Conservation (phyloP, 306 rosid genomes). For the Corylus avellana region DNA sequence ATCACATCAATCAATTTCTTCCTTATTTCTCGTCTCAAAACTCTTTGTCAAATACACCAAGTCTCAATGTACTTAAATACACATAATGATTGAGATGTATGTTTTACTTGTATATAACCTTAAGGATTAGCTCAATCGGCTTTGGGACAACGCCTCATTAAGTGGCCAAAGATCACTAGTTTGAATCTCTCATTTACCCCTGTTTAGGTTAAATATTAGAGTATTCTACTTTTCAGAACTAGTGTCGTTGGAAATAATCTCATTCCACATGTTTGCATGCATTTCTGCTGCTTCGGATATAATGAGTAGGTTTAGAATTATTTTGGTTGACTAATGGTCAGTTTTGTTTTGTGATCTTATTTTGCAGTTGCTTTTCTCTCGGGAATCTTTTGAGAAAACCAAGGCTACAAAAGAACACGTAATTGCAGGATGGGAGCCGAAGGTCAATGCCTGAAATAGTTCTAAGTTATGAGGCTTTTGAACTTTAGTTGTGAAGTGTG, state of each 20-base stretch:
- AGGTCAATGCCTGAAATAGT: conserved; percentile 74
- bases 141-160: too few species aligned
- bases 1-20: too few species aligned
- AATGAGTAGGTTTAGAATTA: conserved; percentile 8
- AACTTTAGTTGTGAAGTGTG: conserved; percentile 11
- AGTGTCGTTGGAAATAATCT: background rate
- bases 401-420: conserved; percentile 52
- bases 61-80: too few species aligned
- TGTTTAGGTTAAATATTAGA: too few species aligned
- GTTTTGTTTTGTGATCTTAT: conserved; percentile 3
- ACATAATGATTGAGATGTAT: too few species aligned
- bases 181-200: too few species aligned
- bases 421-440: conserved; percentile 88
- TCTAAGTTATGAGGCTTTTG: conserved; percentile 26
- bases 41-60: too few species aligned
- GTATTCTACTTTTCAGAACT: background rate
- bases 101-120: too few species aligned
- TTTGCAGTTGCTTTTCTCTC: conserved; percentile 63
- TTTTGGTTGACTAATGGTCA: conserved; percentile 12
- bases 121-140: too few species aligned
- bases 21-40: too few species aligned
- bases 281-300: too few species aligned
- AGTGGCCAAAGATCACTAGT: too few species aligned
- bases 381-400: conserved; percentile 74
- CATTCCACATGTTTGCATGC: background rate